Conservation (phyloP, 441 rosid genomes). For the Bocquillonia castaneifolia region DNA sequence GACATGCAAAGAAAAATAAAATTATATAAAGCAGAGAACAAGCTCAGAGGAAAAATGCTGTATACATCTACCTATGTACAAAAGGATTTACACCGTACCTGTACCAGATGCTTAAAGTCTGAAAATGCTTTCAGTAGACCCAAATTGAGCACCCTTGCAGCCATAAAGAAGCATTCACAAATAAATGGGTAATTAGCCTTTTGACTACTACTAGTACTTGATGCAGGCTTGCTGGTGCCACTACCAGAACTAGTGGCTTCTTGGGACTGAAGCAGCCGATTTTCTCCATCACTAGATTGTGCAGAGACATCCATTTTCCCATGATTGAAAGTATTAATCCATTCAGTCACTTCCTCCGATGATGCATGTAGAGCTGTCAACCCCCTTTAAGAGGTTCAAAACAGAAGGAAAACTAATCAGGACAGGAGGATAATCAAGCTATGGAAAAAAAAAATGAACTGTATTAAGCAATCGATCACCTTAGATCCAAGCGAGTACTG, state of each 20-base stretch:
- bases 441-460: not conserved
- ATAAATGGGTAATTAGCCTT: slow-evolving; percentile 60
- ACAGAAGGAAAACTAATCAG: slow-evolving; percentile 10
- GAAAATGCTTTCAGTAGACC: slow-evolving; percentile 95
- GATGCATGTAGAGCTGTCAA: slow-evolving; percentile 90
- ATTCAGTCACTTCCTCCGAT: slow-evolving; percentile 82
- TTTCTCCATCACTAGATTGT: slow-evolving; percentile 38
- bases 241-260: slow-evolving; percentile 74
- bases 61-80: slow-evolving; percentile 12
- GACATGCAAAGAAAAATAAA: not conserved
- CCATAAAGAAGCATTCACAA: slow-evolving; percentile 98
- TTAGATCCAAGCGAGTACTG: slow-evolving; percentile 67
- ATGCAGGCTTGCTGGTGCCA: slow-evolving; percentile 35
- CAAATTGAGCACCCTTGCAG: slow-evolving; percentile 91
- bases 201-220: slow-evolving; percentile 34
- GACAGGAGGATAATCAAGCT: slow-evolving; percentile 9
- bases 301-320: slow-evolving; percentile 29
- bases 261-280: slow-evolving; percentile 61
- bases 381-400: slow-evolving; percentile 39
- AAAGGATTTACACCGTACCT: slow-evolving; percentile 45
- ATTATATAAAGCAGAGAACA: not conserved
- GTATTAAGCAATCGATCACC: slow-evolving; percentile 37
- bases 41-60: not conserved
- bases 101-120: slow-evolving; percentile 92
- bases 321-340: slow-evolving; percentile 53